A percentile compares a stretch with the other conserved stretches of the same genome.
Conservation (phyloP, 2,329 filamentous ascomycete genomes). For the Aureobasidium sp. region DNA sequence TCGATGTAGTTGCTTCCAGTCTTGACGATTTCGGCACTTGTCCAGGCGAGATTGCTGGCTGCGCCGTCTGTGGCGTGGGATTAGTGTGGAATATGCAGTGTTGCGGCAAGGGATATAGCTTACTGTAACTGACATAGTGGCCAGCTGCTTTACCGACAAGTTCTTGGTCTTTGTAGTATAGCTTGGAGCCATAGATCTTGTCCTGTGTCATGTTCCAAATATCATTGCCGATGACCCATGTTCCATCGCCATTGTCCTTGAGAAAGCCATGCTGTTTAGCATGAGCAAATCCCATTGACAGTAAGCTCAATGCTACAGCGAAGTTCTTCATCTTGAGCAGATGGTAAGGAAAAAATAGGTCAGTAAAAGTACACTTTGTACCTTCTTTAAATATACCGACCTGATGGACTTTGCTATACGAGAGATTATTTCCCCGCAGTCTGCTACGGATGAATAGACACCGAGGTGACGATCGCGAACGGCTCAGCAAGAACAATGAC, state of each 20-base stretch:
- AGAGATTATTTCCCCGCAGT: background rate
- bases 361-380: background rate
- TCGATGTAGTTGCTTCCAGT: slow-evolving; percentile 39
- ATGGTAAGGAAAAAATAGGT: background rate
- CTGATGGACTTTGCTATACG: background rate
- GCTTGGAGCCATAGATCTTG: slow-evolving; percentile 31
- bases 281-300: background rate
- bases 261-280: slow-evolving; percentile 21
- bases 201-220: slow-evolving; percentile 37
- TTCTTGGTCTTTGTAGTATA: slow-evolving; percentile 36
- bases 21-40: slow-evolving; percentile 36
- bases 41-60: slow-evolving; percentile 40
- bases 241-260: slow-evolving; percentile 26
- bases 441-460: background rate
- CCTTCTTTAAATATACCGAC: background rate
- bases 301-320: background rate
- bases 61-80: slow-evolving; percentile 36
- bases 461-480: background rate
- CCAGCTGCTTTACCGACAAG: slow-evolving; percentile 34
- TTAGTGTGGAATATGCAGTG: background rate
- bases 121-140: slow-evolving; percentile 41
- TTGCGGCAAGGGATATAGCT: slow-evolving; percentile 9
- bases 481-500: background rate
- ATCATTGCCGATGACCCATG: slow-evolving; percentile 34
- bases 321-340: background rate